Evolutionary conservation across 2,329 filamentous ascomycete genomes (phyloP).

Genomic region (Orbilia javanica): DNA sequence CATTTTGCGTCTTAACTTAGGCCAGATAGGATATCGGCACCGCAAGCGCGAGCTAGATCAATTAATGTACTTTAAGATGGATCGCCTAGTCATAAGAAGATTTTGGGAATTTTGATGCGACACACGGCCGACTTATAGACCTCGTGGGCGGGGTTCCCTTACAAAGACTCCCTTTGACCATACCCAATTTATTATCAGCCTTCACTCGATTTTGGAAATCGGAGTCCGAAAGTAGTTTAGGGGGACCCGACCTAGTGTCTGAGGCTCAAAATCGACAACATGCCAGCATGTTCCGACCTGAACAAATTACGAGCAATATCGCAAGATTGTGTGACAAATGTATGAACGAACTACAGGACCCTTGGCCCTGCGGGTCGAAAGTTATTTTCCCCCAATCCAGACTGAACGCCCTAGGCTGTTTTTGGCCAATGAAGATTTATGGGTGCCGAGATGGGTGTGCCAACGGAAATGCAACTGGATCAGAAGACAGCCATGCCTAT

Average conservation of each 20-base stretch:
- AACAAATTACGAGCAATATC: not conserved
- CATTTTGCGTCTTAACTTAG: not conserved
- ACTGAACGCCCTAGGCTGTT: not conserved
- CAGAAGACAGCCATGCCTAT: not conserved
- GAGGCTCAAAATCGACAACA: not conserved
- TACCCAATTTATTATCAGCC: not conserved
- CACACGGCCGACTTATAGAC: not conserved
- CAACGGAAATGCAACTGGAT: not conserved
- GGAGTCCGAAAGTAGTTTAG: not conserved
- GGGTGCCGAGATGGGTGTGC: not conserved
- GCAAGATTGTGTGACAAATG: not conserved
- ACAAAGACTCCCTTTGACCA: not conserved
- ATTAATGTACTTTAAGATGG: not conserved
- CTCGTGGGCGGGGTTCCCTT: not conserved
- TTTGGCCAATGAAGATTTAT: not conserved
- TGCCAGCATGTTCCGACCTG: not conserved
- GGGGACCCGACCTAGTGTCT: not conserved
- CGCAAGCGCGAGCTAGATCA: not conserved
- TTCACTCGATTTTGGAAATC: not conserved
- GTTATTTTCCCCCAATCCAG: not conserved
- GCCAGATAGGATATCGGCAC: not conserved
- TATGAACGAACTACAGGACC: not conserved
- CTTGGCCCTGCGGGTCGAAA: not conserved
- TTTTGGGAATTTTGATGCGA: not conserved
- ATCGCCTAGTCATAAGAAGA: not conserved